phyloP scores from a whole-genome alignment of 1,284 basidiomycete species.

The Leccinum subrobustum region DNA sequence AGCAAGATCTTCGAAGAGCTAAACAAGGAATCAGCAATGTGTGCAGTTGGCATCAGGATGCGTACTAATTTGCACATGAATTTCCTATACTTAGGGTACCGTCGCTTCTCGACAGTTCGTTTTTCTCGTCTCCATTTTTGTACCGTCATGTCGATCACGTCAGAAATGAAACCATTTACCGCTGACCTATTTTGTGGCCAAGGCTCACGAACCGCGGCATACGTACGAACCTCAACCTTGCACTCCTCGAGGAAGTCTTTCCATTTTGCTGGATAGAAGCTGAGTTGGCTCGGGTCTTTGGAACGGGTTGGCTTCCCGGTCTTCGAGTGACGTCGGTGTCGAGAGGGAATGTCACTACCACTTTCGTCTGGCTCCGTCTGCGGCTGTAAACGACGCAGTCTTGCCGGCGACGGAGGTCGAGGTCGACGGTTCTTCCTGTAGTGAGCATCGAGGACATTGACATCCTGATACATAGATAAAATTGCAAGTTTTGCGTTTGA shows the following conservation, averaged over 20 bases:
- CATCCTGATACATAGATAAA: not conserved
- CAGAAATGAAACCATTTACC: not conserved
- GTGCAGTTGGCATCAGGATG: no score
- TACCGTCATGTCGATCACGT: not conserved
- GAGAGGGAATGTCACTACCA: not conserved
- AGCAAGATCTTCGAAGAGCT: no score
- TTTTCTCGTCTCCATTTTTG: not conserved
- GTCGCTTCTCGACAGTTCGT: not conserved
- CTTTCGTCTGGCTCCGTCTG: not conserved
- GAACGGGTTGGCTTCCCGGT: not conserved
- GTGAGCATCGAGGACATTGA: not conserved
- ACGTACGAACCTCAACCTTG: not conserved
- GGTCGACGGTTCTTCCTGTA: not conserved
- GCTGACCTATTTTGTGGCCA: not conserved
- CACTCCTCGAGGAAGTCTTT: not conserved
- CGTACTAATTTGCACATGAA: not conserved
- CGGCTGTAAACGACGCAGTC: not conserved
- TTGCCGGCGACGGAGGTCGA: not conserved
- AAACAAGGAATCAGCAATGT: no score
- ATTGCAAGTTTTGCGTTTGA: no score
- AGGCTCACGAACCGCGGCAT: not conserved
- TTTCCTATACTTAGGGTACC: not conserved
- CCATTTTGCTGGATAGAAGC: not conserved
- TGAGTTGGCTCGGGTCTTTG: not conserved
- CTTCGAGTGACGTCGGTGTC: not conserved